Conservation (phyloP, 2,329 filamentous ascomycete genomes). For the Drechslerella dactyloides region DNA sequence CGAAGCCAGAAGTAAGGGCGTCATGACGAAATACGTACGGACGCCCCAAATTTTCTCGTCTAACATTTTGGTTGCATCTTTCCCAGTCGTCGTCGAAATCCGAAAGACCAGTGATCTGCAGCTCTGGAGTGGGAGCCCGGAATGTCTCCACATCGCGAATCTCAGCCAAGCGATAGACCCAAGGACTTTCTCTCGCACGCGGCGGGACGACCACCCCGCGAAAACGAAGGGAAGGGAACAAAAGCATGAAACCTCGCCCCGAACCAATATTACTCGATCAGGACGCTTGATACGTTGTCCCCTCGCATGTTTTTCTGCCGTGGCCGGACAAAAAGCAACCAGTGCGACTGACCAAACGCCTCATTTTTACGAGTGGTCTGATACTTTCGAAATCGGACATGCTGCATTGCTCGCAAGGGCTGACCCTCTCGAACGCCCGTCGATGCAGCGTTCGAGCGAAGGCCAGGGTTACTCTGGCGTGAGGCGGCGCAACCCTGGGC, state of each 20-base stretch:
- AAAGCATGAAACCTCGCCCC: slow-evolving; percentile 11
- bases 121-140: neutral
- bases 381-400: neutral
- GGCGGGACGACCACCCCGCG: slow-evolving; percentile 24
- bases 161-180: slow-evolving; percentile 14
- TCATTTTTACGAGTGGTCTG: slow-evolving; percentile 18
- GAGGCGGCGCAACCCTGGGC: slow-evolving; percentile 28
- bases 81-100: too few relatives aligned
- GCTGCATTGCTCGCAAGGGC: slow-evolving; percentile 27
- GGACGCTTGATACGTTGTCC: slow-evolving; percentile 29
- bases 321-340: slow-evolving; percentile 11
- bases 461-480: neutral
- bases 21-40: too few relatives aligned
- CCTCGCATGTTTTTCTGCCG: slow-evolving; percentile 25
- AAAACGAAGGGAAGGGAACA: slow-evolving; percentile 2
- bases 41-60: too few relatives aligned
- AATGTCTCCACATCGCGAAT: slow-evolving; percentile 35
- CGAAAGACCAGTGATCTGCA: too few relatives aligned
- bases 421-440: slow-evolving; percentile 39
- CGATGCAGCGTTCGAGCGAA: slow-evolving; percentile 8
- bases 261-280: slow-evolving; percentile 27
- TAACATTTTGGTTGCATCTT: too few relatives aligned
- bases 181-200: slow-evolving; percentile 30
- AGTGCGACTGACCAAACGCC: slow-evolving; percentile 1
- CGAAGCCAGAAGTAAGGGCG: too few relatives aligned